Evolutionary conservation across 2,329 filamentous ascomycete species (phyloP), one percentile per base, ranked within the genome.

Genomic region (Fusarium pilosicola): DNA sequence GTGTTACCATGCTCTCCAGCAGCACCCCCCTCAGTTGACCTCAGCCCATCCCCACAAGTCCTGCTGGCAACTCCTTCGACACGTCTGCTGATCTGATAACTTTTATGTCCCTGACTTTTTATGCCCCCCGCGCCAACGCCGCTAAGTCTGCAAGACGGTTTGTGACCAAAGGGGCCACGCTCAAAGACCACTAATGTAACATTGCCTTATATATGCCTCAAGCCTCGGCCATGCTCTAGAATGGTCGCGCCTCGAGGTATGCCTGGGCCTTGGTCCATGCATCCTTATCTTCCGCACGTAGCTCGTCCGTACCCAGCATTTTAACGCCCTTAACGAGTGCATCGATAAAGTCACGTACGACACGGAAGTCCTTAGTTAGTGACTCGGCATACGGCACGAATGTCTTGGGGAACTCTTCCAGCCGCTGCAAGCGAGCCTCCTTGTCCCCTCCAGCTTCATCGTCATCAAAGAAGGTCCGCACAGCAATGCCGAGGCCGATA

Each of bases 381-480:
- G 89, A 82, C 44, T 87, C 85, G 17, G 89, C 88, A 75, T 85
- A 88, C 4, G 90, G 90, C n/a, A 92, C 86, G 75, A 85, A 90
- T 20, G 81, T 85, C 57, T 78, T 79, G 6, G 87, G 86, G 77
- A 91, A 91, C 12, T 83, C 81, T n/a, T 81, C 71, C 66, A 87
- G 85, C 65, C 86, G 86, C 8, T 77, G 74, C 28, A 83, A 80
- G 54, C 86, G 85, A 61, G 83, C 79, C 60, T 88, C 86, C 7
- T 82, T 82, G 15, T 88, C 85, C 69, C 93, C 88, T 14, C 85
- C 83, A 26, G 87, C 86, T 57, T 89, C 88, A 55, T 95, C 85
- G 66, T 95, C 93, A 74, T 94, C 92, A 28, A 94, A 87, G 79
- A 94, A 94, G 14, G 92, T 94, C 82, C 94, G 94, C 45, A 95